Base-by-base conservation (phyloP, 768 basidiomycete genomes). In the Crassisporium funariophilum region DNA sequence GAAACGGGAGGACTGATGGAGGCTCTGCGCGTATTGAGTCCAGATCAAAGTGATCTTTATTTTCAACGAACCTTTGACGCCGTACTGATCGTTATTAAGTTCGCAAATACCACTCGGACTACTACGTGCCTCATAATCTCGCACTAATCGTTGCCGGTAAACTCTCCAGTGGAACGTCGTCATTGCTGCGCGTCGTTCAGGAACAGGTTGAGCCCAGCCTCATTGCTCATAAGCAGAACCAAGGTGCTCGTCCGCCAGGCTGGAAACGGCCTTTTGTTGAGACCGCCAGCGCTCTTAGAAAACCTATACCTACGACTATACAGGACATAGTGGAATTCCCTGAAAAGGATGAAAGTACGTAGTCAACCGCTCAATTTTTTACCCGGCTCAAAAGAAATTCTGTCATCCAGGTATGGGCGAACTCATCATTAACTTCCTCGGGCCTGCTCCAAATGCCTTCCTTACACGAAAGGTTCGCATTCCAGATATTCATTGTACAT, bases 1-100 rank as follows among this genome's bases (percentile, higher is more conserved):
- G 97, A 99, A 76, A 98, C 95, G 0, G 97, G 97, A 16, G 97
- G 97, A 20, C 69, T 98, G 27, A 94, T 98, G 91, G 84, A 90
- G 50, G 91, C 91, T 2, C 70, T 99, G 19, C 81, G 97, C 19
- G 79, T 84, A 11, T 73, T 99, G 50, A 86, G 83, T 2, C 84
- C 92, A 17, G 85, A 97, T 54, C 86, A 97, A 75, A 97, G 94
- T 95, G 66, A 61, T 70, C 54, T 16, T 4, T 22, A 4, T 44
- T 2, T 21, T 51, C 21, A 35, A 51, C 33, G 48, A 15, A 22
- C 22, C 21, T 44, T 37, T 8, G 41, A n/a, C 41, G 41, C 20
- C 36, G 15, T n/a, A n/a, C 31, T 36, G 29, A 47, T 38, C 24
- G 31, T 46, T n/a, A 11, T 54, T 2, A 60, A 97, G 95, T 99